Base-by-base conservation (phyloP, 768 basidiomycete genomes). In the Mycena vitilis region DNA sequence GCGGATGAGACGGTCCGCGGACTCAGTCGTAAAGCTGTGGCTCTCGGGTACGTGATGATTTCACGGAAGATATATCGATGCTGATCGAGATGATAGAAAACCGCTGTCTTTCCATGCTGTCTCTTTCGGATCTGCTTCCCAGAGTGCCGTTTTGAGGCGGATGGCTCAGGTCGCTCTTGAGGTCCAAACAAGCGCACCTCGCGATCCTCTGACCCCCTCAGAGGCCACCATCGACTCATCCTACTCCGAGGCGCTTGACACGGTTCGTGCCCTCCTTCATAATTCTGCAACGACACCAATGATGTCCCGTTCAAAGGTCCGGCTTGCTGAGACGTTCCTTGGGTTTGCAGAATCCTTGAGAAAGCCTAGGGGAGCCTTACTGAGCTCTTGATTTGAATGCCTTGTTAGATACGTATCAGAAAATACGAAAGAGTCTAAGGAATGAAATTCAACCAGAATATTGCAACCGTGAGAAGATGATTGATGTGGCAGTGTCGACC, bases 91-190 rank as follows among this genome's bases (percentile, higher is more conserved):
- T 20, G 2, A 5, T 23, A 88, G 87, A 20, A 86, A 85, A 75
- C 75, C 87, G 1, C 76, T 86, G 0, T 85, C 86, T 0, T 85
- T 88, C 71, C 87, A 88, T 56, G 69, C 87, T 0, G 84, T 88
- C 7, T 82, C 84, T 0, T 88, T 88, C 37, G 87, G 85, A 12
- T 74, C 73, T 6, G 74, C 77, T 7, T 44, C 63, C 30, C 64
- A 47, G 11, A 73, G 68, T 47, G 57, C 16, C 10, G 65, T 72
- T 51, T 75, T 88, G 42, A 80, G 79, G 40, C 78, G 83, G 12
- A 88, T 88, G 87, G 78, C 80, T 0, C 74, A 81, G 16, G 78
- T 88, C 34, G 86, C 87, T 0, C 71, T 66, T 7, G 81, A 83
- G 38, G 78, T 81, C 0, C 82, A 86, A 65, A 82, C 77, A 52